Base-by-base conservation (phyloP, 805 yeast species). In the Barnettozyma salicaria region DNA sequence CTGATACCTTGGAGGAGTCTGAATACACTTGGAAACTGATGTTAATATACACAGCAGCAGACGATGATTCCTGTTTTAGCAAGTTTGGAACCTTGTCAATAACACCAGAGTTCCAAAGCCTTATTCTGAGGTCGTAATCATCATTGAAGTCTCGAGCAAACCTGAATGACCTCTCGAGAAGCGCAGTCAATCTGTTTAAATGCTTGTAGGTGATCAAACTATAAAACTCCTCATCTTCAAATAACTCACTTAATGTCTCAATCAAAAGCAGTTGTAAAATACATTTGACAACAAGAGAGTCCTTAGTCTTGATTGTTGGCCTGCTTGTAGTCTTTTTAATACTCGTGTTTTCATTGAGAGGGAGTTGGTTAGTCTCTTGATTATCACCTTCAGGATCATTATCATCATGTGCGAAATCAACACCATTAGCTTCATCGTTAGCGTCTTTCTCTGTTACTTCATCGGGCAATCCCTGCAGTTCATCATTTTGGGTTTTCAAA, bases 41-140 rank as follows among this genome's bases (percentile, higher is more conserved):
- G 50, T 80, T 78, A 45, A 90, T 78, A 56, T 79, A 83, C 2
- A 88, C 95, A 2, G 95, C 90, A 1, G 95, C 80, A 0, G 96
- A 78, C 24, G 87, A 76, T 0, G 95, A 79, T 59, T 94, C 98
- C 60, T 94, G 98, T 50, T 85, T 84, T 50, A 89, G 65, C 50
- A 92, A 64, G 50, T 92, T 94, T 16, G 99, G 98, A 38, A 90
- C 70, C 54, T 89, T 80, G 52, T 87, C 95, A 61, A 89, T 90
- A 27, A 88, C 80, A 1, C 96, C 96, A 4, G 92, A 85, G 52
- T 87, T 84, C 80, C 94, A 89, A 28, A 92, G 65, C 49, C 92
- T 68, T n/a, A 85, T 81, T 46, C 99, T 69, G 49, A 92, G 66
- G 37, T 87, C 88, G 58, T 83, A 81, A 59, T 92, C 89, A 40